phyloP scores from a whole-genome alignment of 2,329 filamentous ascomycete genomes.

The Neofusicoccum umdonicola region DNA sequence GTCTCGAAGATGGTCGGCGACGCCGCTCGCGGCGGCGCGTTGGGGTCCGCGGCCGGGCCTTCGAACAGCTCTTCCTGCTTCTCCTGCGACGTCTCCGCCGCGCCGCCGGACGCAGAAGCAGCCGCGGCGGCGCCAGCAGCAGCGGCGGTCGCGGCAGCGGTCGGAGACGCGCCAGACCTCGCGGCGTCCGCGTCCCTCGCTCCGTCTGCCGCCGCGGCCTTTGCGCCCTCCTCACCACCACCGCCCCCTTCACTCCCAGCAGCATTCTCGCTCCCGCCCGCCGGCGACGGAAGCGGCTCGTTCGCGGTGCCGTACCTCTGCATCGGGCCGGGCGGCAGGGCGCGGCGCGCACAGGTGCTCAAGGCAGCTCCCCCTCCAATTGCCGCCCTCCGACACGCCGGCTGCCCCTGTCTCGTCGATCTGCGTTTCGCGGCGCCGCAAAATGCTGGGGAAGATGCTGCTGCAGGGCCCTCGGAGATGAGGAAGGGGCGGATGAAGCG shows the following conservation, averaged over 20 bases:
- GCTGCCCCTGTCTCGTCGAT: background rate
- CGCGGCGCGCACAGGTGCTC: background rate
- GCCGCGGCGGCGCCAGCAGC: background rate
- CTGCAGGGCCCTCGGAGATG: background rate
- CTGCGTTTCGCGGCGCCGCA: conserved; percentile 1
- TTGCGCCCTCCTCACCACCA: conserved; percentile 19
- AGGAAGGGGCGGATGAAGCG: conserved; percentile 39
- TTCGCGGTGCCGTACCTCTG: conserved; percentile 50
- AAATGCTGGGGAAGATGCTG: background rate
- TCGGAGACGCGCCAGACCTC: background rate
- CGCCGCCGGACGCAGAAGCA: background rate
- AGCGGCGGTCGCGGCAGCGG: background rate
- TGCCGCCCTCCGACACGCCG: background rate
- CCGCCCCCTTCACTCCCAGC: background rate
- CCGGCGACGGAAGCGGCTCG: conserved; percentile 43
- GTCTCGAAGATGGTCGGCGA: conserved; percentile 11
- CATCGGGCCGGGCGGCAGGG: conserved; percentile 20
- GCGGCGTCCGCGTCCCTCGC: background rate
- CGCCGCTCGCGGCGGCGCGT: background rate
- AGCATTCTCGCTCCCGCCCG: background rate
- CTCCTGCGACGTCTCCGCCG: background rate
- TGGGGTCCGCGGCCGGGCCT: background rate
- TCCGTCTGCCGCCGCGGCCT: conserved; percentile 13
- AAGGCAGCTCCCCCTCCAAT: background rate
- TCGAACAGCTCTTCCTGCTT: background rate